Conservation (phyloP, 2,329 filamentous ascomycete species). For the Neurospora crassa region DNA sequence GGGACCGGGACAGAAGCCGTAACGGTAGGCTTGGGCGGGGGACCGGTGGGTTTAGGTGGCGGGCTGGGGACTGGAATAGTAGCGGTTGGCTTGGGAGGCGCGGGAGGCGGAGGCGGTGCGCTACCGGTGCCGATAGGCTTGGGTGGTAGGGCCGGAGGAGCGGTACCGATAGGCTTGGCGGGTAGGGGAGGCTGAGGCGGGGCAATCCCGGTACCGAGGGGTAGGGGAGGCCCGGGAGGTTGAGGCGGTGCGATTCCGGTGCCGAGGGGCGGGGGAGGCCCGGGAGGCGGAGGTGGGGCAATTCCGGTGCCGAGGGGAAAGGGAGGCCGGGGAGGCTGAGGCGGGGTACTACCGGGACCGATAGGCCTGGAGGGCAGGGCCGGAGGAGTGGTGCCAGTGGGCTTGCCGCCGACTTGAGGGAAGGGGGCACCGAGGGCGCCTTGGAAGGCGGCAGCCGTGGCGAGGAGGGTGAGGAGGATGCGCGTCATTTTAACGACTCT, state of each 20-base stretch:
- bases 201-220: too few species aligned
- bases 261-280: background rate
- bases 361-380: background rate
- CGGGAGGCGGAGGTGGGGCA: background rate
- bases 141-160: too few species aligned
- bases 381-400: background rate
- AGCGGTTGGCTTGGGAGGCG: background rate
- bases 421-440: conserved; percentile 10
- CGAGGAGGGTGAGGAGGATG: conserved; percentile 13
- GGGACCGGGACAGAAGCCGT: background rate
- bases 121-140: too few species aligned
- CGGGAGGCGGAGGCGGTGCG: too few species aligned
- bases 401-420: background rate
- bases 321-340: background rate
- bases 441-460: conserved; percentile 14
- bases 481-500: conserved; percentile 13
- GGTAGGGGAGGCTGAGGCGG: too few species aligned
- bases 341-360: background rate
- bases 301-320: background rate
- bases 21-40: background rate
- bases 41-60: too few species aligned
- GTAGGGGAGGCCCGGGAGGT: too few species aligned
- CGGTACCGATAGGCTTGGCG: too few species aligned
- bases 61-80: background rate
- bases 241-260: too few species aligned